Evolutionary conservation across 2,329 filamentous ascomycete species (phyloP), one percentile per base, ranked within the genome.

Genomic region (Colletotrichum horii): DNA sequence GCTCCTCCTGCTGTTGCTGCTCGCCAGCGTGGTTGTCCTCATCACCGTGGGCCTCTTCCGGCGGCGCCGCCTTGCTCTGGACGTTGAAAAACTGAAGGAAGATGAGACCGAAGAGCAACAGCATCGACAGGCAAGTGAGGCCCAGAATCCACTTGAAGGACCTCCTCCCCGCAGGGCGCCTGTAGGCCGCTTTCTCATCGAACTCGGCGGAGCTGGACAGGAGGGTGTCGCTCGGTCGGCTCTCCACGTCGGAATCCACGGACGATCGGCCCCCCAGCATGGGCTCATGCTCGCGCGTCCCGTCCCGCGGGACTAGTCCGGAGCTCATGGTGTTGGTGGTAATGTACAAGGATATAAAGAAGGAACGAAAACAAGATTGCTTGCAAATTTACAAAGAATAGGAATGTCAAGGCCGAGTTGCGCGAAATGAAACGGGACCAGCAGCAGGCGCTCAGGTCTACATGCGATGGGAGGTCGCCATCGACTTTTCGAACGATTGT

Each of bases 251-350:
- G 34, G 70, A 64, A 22, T 75, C 73, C 16, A 65, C 58, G 26
- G 70, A 75, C 16, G 70, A 73, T 26, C 70, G 43, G 64, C n/a
- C 58, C 19, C 64, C 64, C n/a, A 75, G 73, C 73, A 73, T 75
- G 64, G 70, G 70, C 56, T 73, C 64, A 56, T 75, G 70, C 70
- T 73, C 70, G 32, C 73, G 64, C 32, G 34, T 67, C 70, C 73
- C 73, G 73, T 75, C 73, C 73, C 73, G 70, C 73, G 73, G 73
- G 70, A 75, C 70, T 19, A 73, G 70, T 32, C 73, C 64, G 34
- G 73, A 43, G 60, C 34, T 73, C 73, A 75, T 75, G 43, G 32
- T 26, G 36, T 64, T 58, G 43, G 7, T 36, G 36, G 38, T 30
- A 36, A 16, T 52, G 4, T 22, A 48, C 16, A 70, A 48, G n/a